Evolutionary conservation across 2,329 filamentous ascomycete species (phyloP), one percentile per base, ranked within the genome.

Genomic region (Xylaria sp.): DNA sequence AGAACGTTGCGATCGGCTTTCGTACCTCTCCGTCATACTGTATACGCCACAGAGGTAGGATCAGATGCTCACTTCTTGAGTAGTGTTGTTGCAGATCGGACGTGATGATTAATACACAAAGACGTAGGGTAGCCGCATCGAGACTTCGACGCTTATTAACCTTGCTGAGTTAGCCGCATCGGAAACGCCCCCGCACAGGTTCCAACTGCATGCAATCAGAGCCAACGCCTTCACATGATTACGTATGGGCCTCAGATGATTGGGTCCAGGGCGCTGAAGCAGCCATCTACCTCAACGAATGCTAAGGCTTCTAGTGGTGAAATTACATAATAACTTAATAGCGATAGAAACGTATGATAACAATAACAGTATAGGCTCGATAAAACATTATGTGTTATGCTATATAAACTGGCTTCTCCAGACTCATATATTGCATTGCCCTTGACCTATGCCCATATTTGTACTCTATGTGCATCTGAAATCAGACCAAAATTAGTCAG

Each of bases 1-100:
- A 74, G 73, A 73, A 43, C n/a, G 12, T 48, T 62, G 68, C 65
- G 71, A 75, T 76, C 71, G 64, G 58, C 73, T 57, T 18, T 64
- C 13, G 25, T 39, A 46, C 10, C 15, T 57, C 18, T 54, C 31
- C 23, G 33, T 18, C 48, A 59, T 59, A 63, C 56, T 62, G 62
- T 62, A 48, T 64, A 56, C 54, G 20, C 3, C 41, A 49, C 51
- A 20, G 28, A 28, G 28, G 18, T 18, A 20, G 36, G n/a, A 33
- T 46, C 39, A 23, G 65, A 49, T 49, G 28, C 25, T 62, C 41
- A 41, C 15, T 58, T 28, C 15, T 58, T 28, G 12, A 15, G 52
- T 4, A 2, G 15, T 12, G n/a, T 48, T 31, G n/a, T 23, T 25
- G 36, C 12, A 51, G 66, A 68, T 64, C 39, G 60, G 48, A 28